phyloP scores from a whole-genome alignment of 225 moss, liverwort and hornwort genomes.

The Pseudoscleropodium purum region DNA sequence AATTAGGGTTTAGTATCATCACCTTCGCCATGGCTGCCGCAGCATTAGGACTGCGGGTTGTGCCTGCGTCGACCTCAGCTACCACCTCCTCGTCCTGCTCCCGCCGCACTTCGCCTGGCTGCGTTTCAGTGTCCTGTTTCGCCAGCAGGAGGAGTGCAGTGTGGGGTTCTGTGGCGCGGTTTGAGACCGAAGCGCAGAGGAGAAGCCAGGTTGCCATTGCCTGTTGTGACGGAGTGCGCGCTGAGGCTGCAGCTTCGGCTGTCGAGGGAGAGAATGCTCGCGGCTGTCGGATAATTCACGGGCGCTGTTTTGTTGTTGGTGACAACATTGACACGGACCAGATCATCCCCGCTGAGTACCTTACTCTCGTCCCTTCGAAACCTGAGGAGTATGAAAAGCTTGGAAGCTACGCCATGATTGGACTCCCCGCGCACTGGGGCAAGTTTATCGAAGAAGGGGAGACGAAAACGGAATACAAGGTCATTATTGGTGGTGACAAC shows the following conservation, averaged over 20 bases:
- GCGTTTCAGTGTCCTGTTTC: background rate
- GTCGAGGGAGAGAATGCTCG: constrained; percentile 14
- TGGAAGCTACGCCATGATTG: constrained; percentile 94
- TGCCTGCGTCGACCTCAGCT: background rate
- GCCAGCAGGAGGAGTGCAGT: background rate
- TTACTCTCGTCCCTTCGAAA: constrained; percentile 86
- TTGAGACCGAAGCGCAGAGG: background rate
- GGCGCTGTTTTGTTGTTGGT: constrained; percentile 81
- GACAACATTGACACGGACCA: constrained; percentile 99
- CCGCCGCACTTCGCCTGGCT: background rate
- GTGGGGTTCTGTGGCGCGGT: background rate
- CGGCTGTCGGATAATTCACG: constrained; percentile 54
- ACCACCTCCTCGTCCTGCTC: background rate
- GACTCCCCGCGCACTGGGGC: constrained; percentile 69
- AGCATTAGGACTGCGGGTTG: background rate
- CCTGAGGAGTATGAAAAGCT: constrained; percentile 96
- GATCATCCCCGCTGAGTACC: constrained; percentile 90
- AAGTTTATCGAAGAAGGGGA: constrained; percentile 62
- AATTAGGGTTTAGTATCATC: background rate
- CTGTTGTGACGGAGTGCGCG: background rate
- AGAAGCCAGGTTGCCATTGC: background rate
- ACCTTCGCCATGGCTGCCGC: background rate
- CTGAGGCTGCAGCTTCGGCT: background rate
- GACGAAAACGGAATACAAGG: constrained; percentile 60
- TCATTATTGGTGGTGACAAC: constrained; percentile 81